phyloP scores from a whole-genome alignment of 331 rosid genomes.

The Telfairia occidentalis region DNA sequence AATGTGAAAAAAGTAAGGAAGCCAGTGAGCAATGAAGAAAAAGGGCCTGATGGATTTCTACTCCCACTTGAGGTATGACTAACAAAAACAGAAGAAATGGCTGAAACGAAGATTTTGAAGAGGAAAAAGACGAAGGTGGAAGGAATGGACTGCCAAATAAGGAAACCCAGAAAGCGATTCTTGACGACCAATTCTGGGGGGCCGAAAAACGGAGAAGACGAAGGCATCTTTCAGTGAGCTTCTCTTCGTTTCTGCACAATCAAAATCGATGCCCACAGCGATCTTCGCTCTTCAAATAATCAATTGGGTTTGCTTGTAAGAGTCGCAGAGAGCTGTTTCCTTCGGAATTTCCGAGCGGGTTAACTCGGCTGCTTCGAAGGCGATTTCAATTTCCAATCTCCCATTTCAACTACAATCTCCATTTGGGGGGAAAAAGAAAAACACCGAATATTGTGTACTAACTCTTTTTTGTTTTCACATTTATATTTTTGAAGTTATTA shows the following conservation, averaged over 20 bases:
- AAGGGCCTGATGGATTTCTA: slow-evolving; percentile 17
- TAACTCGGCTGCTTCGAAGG: background rate
- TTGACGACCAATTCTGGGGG: slow-evolving; percentile 35
- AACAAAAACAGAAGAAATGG: background rate
- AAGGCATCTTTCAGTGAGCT: slow-evolving; percentile 14
- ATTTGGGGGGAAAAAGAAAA: background rate
- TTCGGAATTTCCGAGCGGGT: background rate
- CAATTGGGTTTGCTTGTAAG: background rate
- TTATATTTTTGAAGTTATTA: too few relatives aligned
- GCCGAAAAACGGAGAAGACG: slow-evolving; percentile 12
- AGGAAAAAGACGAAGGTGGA: slow-evolving; percentile 46
- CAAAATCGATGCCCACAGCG: background rate
- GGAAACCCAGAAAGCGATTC: slow-evolving; percentile 55
- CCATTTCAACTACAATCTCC: background rate
- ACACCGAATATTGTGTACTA: background rate
- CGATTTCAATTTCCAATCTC: background rate
- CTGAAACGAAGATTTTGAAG: slow-evolving; percentile 31
- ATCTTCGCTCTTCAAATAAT: background rate
- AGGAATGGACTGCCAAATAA: slow-evolving; percentile 88
- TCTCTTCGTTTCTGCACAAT: background rate
- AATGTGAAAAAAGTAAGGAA: slow-evolving; percentile 36
- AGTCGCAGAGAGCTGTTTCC: background rate
- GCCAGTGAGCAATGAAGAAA: slow-evolving; percentile 21
- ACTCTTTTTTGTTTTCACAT: background rate
- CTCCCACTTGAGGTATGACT: background rate